Conservation (phyloP, 139 green algal species). For the Chlorella sp. region DNA sequence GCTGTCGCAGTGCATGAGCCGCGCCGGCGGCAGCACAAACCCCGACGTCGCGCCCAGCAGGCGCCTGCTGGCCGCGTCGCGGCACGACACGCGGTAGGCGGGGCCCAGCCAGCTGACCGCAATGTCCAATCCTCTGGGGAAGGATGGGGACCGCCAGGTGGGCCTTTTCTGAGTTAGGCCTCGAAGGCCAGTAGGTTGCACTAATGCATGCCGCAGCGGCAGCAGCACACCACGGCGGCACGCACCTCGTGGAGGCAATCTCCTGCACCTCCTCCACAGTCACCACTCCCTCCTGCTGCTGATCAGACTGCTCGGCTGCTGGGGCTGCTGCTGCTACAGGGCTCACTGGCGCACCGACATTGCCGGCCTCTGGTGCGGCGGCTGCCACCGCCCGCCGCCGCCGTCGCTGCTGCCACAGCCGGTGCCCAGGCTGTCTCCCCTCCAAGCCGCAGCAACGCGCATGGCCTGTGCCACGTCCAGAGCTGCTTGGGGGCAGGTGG, state of each 20-base stretch:
- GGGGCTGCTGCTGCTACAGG: background rate
- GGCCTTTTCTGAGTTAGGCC: too few relatives aligned
- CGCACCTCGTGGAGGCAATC: constrained; percentile 23
- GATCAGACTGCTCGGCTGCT: background rate
- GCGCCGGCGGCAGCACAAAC: constrained; percentile 61
- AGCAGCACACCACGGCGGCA: background rate
- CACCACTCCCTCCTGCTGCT: too few relatives aligned
- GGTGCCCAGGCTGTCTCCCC: background rate
- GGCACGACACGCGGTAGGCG: constrained; percentile 62
- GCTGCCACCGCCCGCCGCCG: background rate
- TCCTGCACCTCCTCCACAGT: constrained; percentile 23
- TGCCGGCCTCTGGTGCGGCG: background rate
- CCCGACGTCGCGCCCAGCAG: constrained; percentile 64
- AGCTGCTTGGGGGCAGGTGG: background rate
- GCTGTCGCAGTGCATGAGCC: constrained; percentile 81
- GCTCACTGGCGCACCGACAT: background rate
- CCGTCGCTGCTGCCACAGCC: background rate
- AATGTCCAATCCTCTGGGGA: constrained; percentile 44
- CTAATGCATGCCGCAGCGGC: background rate
- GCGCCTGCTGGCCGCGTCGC: constrained; percentile 39
- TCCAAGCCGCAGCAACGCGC: background rate
- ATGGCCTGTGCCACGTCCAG: background rate
- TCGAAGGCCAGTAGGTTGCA: background rate
- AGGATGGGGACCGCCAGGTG: background rate
- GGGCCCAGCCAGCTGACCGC: constrained; percentile 56